A percentile compares a stretch with the other conserved stretches of the same genome.
Evolutionary conservation across 2,329 filamentous ascomycete genomes (phyloP).

Genomic region (Chaetomiaceae sp.): DNA sequence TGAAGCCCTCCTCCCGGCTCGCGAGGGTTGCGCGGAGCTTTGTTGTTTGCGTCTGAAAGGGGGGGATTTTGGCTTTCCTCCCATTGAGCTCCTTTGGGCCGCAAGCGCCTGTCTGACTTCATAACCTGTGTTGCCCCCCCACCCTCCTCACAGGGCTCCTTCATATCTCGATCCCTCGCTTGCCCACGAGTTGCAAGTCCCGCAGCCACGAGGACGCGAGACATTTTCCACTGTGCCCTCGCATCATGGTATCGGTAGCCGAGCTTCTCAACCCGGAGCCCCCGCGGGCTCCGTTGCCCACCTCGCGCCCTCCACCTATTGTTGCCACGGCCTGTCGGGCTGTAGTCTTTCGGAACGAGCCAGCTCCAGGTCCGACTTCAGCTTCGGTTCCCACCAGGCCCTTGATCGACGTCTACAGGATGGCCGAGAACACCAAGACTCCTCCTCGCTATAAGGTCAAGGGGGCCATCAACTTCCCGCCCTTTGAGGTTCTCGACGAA

Average conservation of each 20-base stretch:
- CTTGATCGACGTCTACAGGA: constrained; percentile 47
- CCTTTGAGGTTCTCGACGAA: constrained; percentile 63
- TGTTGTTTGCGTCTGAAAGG: constrained; percentile 39
- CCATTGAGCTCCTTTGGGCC: background rate
- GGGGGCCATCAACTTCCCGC: constrained; percentile 64
- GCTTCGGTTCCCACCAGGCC: no score
- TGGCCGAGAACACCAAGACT: constrained; percentile 59
- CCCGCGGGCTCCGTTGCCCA: constrained; percentile 34
- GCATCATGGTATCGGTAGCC: constrained; percentile 57
- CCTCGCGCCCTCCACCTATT: constrained; percentile 40
- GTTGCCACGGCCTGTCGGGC: constrained; percentile 34
- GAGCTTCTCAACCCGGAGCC: constrained; percentile 60
- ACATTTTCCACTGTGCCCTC: constrained; percentile 29
- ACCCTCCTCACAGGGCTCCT: constrained; percentile 24
- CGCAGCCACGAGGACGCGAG: constrained; percentile 39
- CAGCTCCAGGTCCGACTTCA: no score
- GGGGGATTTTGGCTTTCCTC: constrained; percentile 30
- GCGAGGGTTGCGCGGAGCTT: constrained; percentile 32
- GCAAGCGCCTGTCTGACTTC: constrained; percentile 27
- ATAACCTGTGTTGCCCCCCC: constrained; percentile 23
- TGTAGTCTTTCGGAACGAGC: constrained; percentile 31
- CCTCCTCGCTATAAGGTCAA: constrained; percentile 58
- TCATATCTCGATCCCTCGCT: constrained; percentile 27
- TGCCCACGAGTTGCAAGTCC: constrained; percentile 26
- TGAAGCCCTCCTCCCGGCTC: constrained; percentile 25